Percentiles rank a stretch among this genome's conserved stretches.
phyloP scores from a whole-genome alignment of 2,329 filamentous ascomycete species.

The Epichloe scottii region DNA sequence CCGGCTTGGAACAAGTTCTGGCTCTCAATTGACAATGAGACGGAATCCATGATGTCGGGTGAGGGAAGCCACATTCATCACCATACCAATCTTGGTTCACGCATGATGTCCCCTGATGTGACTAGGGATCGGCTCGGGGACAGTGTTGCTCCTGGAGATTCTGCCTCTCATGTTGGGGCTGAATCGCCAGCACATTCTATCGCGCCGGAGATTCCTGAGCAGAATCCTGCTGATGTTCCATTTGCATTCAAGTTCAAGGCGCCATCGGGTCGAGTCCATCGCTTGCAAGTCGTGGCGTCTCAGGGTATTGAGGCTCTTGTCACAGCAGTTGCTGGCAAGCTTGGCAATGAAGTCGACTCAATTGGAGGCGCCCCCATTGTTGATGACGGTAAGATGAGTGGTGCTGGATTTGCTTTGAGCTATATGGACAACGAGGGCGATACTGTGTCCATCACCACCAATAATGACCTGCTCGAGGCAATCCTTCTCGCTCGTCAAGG shows the following conservation, averaged over 20 bases:
- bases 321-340: slow-evolving; percentile 64
- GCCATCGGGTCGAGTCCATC: slow-evolving; percentile 84
- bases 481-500: slow-evolving; percentile 69
- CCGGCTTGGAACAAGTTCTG: slow-evolving; percentile 99
- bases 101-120: slow-evolving; percentile 71
- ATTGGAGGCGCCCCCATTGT: slow-evolving; percentile 72
- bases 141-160: slow-evolving; percentile 85
- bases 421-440: slow-evolving; percentile 97
- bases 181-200: slow-evolving; percentile 63
- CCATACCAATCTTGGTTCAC: slow-evolving; percentile 50
- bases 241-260: slow-evolving; percentile 99
- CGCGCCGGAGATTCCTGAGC: slow-evolving; percentile 37
- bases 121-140: slow-evolving; percentile 60
- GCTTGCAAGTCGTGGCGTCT: slow-evolving; percentile 71
- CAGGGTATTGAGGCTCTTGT: slow-evolving; percentile 75
- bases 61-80: slow-evolving; percentile 65
- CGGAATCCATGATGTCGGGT: slow-evolving; percentile 91
- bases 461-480: slow-evolving; percentile 84
- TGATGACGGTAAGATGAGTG: slow-evolving; percentile 65
- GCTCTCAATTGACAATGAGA: slow-evolving; percentile 89
- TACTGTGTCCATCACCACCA: slow-evolving; percentile 90
- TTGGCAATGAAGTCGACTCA: slow-evolving; percentile 68
- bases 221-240: slow-evolving; percentile 56
- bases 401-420: slow-evolving; percentile 77
- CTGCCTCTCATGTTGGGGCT: slow-evolving; percentile 79